Base-by-base conservation (phyloP, 768 basidiomycete genomes). In the Russula olivacea region DNA sequence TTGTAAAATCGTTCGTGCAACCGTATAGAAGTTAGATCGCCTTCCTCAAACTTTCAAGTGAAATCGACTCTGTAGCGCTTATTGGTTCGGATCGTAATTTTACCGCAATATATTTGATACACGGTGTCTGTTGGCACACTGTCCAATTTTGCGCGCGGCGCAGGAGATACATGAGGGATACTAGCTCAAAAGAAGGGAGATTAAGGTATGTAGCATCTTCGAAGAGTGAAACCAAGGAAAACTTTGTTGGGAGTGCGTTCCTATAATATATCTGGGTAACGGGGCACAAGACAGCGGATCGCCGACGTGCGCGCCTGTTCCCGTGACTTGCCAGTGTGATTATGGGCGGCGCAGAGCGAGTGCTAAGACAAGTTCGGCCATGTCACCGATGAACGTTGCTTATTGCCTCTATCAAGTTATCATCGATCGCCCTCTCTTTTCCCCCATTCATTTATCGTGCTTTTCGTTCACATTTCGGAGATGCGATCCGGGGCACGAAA, bases 321-420 rank as follows among this genome's bases (percentile, higher is more conserved):
- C 32, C 54, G 54, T 64, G 54, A 60, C 59, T 11, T 28, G 48
- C 48, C 48, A 48, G 45, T 7, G 28, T 40, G 19, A 2, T 19
- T 32, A 64, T 64, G 63, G 53, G 63, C 63, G 63, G 58, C 63
- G 63, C 40, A 55, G 63, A 54, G 55, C 41, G 34, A 59, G 57
- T 47, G 63, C 63, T 60, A 64, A 25, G 58, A 64, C 59, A 55
- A 51, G 58, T 59, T 43, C 32, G 60, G 54, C 21, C 14, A 54
- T 48, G 55, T 55, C 28, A 41, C 38, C 30, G 21, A 56, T 34
- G 54, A 61, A 40, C 48, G 40, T 51, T 38, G 38, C 32, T 11
- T 32, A 6, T n/a, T 28, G 32, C 38, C 54, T 61, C 58, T 51
- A 59, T 58, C 48, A 38, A 23, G 34, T 32, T 17, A 17, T 23